phyloP scores from a whole-genome alignment of 2,329 filamentous ascomycete genomes.

The Chrysosporium keratinophilum region DNA sequence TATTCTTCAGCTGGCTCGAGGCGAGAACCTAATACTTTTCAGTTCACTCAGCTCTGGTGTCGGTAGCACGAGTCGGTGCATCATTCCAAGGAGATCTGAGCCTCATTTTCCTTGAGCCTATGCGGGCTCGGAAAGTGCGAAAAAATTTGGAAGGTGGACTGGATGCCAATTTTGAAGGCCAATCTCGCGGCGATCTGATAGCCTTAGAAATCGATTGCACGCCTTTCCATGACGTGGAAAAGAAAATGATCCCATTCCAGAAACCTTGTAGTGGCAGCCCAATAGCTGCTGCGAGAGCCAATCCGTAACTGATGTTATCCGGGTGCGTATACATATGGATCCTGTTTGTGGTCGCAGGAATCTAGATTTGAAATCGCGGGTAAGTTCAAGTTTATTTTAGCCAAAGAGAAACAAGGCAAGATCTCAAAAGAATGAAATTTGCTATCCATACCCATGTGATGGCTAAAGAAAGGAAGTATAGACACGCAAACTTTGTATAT shows the following conservation, averaged over 20 bases:
- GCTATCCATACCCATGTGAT: constrained; percentile 33
- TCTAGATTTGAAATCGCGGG: constrained; percentile 19
- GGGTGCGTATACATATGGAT: constrained; percentile 58
- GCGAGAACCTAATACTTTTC: no score
- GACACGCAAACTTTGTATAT: constrained; percentile 32
- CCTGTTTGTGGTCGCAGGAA: constrained; percentile 67
- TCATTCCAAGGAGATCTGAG: neutral
- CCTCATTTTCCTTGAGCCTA: neutral
- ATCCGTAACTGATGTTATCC: constrained; percentile 43
- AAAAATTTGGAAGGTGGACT: neutral
- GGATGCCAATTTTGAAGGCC: neutral
- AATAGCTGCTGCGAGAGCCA: constrained; percentile 61
- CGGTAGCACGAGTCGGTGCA: no score
- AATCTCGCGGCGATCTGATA: neutral
- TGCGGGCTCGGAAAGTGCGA: neutral
- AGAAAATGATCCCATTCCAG: constrained; percentile 74
- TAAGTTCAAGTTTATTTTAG: neutral
- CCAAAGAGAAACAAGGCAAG: neutral
- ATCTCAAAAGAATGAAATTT: neutral
- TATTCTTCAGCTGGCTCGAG: no score
- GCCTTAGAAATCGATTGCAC: neutral
- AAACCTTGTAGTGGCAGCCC: constrained; percentile 74
- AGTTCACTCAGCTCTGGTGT: no score
- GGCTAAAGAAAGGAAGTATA: constrained; percentile 35
- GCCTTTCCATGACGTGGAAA: constrained; percentile 48